Conservation (phyloP, 1,284 basidiomycete species). For the Rhodotorula sp. region DNA sequence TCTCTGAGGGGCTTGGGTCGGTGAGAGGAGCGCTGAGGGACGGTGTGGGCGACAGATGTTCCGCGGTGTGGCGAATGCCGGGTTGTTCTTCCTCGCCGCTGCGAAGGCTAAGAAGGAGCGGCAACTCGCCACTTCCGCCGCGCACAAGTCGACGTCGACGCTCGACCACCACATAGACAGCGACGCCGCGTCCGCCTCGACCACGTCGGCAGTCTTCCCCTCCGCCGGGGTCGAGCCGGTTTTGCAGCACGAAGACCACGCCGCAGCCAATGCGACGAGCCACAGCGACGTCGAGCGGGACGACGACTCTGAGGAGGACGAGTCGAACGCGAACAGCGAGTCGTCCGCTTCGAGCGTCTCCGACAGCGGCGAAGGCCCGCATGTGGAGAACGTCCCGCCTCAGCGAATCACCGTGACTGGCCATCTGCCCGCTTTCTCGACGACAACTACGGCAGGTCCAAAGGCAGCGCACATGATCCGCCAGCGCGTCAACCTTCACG, state of each 20-base stretch:
- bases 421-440: constrained; percentile 15
- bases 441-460: neutral
- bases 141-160: neutral
- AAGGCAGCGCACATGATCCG: constrained; percentile 64
- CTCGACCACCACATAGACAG: neutral
- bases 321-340: constrained; percentile 43
- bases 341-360: constrained; percentile 16
- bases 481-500: constrained; percentile 78
- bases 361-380: neutral
- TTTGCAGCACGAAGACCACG: constrained; percentile 3
- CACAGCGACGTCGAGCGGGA: constrained; percentile 8
- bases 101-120: constrained; percentile 28
- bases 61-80: constrained; percentile 42
- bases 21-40: neutral
- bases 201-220: constrained; percentile 15
- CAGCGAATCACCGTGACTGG: constrained; percentile 16
- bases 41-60: constrained; percentile 25
- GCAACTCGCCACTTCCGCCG: too few relatives aligned
- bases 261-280: constrained; percentile 4
- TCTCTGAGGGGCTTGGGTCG: neutral
- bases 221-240: neutral
- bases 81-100: constrained; percentile 38
- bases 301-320: constrained; percentile 5
- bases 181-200: neutral
- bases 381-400: neutral